These are phyloP conservation scores for Eucalyptus curtisii DNA, from an alignment of 345 rosid species.

Conservation along the genomic window DNA sequence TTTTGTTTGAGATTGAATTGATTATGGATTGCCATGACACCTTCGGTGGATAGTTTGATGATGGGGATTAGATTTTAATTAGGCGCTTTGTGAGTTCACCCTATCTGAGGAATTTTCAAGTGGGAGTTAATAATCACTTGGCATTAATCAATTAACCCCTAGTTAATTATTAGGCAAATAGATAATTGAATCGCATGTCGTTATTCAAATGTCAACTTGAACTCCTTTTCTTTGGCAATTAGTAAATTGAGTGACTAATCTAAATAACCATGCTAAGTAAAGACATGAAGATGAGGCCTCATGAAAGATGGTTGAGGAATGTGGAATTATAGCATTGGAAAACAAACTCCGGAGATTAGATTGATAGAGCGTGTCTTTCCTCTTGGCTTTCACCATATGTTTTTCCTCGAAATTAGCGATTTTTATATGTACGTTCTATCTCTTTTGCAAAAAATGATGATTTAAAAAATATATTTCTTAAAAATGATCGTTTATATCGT, in stretches of 20 bases:
- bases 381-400: no score
- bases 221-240: background rate
- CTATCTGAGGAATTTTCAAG: background rate
- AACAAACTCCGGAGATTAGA: no score
- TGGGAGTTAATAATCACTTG: background rate
- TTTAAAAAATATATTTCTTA: no score
- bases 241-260: background rate
- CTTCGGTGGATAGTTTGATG: background rate
- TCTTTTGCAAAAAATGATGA: no score
- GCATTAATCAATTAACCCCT: background rate
- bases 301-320: no score
- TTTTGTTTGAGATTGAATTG: background rate
- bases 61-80: background rate
- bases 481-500: no score
- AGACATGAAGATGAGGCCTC: background rate
- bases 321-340: no score
- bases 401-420: no score
- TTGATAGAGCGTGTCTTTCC: no score
- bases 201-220: background rate
- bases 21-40: background rate
- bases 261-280: background rate
- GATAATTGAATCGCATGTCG: background rate
- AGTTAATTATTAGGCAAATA: background rate
- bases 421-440: no score
- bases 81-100: background rate